These are phyloP conservation scores for Arachis stenosperma DNA, from an alignment of 306 rosid genomes.

Conservation along the genomic window DNA sequence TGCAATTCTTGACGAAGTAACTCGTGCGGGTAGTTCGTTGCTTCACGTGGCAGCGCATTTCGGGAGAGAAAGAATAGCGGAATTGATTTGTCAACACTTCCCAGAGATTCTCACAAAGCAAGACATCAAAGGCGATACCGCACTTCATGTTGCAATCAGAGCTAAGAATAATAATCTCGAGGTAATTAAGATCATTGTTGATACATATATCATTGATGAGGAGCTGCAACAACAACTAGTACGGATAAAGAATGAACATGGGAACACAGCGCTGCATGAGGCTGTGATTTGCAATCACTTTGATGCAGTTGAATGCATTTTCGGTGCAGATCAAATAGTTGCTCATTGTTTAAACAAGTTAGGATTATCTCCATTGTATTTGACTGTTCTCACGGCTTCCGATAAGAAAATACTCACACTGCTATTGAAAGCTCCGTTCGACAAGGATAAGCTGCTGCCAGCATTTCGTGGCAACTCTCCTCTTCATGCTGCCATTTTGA, in stretches of 20 bases:
- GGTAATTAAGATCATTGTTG: neutral
- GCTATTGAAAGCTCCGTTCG: slow-evolving; percentile 9
- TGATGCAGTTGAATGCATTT: neutral
- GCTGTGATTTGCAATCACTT: slow-evolving; percentile 17
- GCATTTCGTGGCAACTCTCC: slow-evolving; percentile 29
- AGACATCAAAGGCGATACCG: slow-evolving; percentile 23
- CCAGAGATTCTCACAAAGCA: neutral
- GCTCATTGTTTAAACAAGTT: slow-evolving; percentile 2
- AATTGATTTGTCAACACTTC: neutral
- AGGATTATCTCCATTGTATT: slow-evolving; percentile 27
- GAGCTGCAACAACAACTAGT: too few species aligned
- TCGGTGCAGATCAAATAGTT: neutral
- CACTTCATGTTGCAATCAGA: slow-evolving; percentile 41
- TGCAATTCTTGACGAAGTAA: slow-evolving; percentile 8
- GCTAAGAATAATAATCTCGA: neutral
- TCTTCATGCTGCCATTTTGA: slow-evolving; percentile 29
- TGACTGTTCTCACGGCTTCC: slow-evolving; percentile 11
- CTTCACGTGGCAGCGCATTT: slow-evolving; percentile 37
- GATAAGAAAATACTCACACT: neutral
- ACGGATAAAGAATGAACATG: neutral
- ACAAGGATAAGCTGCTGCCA: neutral
- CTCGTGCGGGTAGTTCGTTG: slow-evolving; percentile 20
- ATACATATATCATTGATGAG: too few species aligned
- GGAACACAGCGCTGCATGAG: slow-evolving; percentile 42
- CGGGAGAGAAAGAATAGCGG: neutral